Evolutionary conservation across 495 filamentous ascomycete genomes (phyloP).

Genomic region (Trichoderma orchidacearum): DNA sequence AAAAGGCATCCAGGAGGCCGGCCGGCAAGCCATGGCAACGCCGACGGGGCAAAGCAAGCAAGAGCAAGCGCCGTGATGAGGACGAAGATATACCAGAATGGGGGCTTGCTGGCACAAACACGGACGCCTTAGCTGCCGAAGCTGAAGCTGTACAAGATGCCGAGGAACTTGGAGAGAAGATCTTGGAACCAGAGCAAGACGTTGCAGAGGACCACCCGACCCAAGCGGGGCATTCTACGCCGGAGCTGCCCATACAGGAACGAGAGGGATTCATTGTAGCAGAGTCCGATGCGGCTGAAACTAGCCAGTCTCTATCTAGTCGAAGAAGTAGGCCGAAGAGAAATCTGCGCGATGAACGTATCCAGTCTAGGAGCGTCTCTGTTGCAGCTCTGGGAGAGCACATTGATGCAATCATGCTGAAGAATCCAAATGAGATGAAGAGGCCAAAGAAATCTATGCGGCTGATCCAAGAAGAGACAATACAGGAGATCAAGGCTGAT

Average conservation of each 20-base stretch:
- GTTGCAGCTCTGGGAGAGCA: background rate
- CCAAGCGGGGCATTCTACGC: background rate
- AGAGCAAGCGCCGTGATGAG: background rate
- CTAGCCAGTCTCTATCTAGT: background rate
- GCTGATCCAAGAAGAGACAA: background rate
- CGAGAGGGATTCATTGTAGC: background rate
- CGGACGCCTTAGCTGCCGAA: no score
- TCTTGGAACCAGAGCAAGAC: background rate
- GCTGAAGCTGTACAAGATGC: background rate
- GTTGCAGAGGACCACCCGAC: background rate
- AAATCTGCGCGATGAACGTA: background rate
- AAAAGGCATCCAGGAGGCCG: background rate
- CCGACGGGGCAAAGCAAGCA: background rate
- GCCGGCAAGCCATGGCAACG: background rate
- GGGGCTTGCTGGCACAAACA: background rate
- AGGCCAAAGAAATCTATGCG: background rate
- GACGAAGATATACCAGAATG: background rate
- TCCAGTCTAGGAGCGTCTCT: background rate
- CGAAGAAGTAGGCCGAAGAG: background rate
- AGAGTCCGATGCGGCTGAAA: background rate
- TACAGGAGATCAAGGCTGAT: background rate
- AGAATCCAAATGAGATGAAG: background rate
- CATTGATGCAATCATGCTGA: background rate
- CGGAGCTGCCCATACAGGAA: background rate
- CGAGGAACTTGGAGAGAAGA: background rate